Evolutionary conservation across 2,329 filamentous ascomycete genomes (phyloP).

Genomic region (Huntiella savannae): DNA sequence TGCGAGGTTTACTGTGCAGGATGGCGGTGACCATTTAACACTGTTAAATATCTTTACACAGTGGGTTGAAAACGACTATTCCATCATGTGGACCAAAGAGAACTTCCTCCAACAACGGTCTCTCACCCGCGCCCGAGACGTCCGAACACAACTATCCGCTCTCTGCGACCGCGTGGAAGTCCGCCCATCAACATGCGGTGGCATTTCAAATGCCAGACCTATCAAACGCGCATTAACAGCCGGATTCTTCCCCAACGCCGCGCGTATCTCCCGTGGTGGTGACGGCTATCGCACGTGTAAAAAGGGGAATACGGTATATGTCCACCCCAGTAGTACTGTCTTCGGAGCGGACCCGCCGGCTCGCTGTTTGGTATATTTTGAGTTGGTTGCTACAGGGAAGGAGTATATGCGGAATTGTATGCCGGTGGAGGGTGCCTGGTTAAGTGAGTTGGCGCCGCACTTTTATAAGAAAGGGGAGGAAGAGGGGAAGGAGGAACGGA

Average conservation of each 20-base stretch:
- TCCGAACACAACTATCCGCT: conserved; percentile 79
- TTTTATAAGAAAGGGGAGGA: conserved; percentile 86
- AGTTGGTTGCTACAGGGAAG: conserved; percentile 64
- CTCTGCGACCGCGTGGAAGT: conserved; percentile 90
- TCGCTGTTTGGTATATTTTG: conserved; percentile 76
- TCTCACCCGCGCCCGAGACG: conserved; percentile 74
- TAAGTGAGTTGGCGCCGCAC: conserved; percentile 80
- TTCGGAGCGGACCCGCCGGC: conserved; percentile 56
- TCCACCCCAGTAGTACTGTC: conserved; percentile 76
- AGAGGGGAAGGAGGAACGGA: conserved; percentile 57
- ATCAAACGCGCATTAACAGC: conserved; percentile 78
- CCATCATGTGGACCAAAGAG: conserved; percentile 69
- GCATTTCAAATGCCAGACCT: conserved; percentile 41
- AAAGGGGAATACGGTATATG: conserved; percentile 69
- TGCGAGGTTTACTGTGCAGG: conserved; percentile 71
- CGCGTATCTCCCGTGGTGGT: conserved; percentile 62
- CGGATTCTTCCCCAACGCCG: conserved; percentile 89
- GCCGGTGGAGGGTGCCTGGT: conserved; percentile 68
- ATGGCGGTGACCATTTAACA: conserved; percentile 77
- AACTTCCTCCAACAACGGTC: conserved; percentile 86
- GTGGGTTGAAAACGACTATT: conserved; percentile 85
- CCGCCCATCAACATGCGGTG: conserved; percentile 46
- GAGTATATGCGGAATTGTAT: conserved; percentile 85
- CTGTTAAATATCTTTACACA: conserved; percentile 89
- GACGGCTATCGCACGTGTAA: conserved; percentile 84